Base-by-base conservation (phyloP, 1,139 yeast species). In the Taphrina wiesneri region DNA sequence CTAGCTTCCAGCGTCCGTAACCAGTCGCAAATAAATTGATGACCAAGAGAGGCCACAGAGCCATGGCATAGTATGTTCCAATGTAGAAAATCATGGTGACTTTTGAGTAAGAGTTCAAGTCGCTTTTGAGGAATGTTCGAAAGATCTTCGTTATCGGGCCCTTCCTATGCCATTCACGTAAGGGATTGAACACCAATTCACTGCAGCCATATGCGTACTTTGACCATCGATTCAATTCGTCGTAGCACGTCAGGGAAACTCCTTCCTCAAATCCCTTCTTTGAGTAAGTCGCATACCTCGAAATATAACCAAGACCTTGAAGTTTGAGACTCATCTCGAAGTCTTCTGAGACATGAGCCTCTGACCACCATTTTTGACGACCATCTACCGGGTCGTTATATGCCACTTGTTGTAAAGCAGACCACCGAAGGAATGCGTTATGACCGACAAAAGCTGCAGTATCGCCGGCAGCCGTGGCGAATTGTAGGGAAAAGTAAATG, bases 381-480 rank as follows among this genome's bases (percentile, higher is more conserved):
- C 68, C 64, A 63, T 63, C 69, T 23, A 60, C 56, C 9, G 51
- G 67, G 30, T 68, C 69, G 26, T 32, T 36, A 34, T 67, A 67
- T 32, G 68, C 68, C 26, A 66, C 63, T 39, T 68, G 67, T 47
- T 68, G 70, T 21, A 68, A 32, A 9, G 70, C 70, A 2, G 67
- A 51, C 70, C 70, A 68, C 9, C 70, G 53, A 43, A 68, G 39
- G 60, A 68, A 67, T 19, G 70, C 69, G 49, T 68, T 68, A 46
- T 68, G 70, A 6, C 70, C 70, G 21, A 67, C 70, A 30, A 68
- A 68, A 2, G 70, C 70, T 21, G 69, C 70, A 4, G 65, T 65
- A 56, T 68, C 70, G 34, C 70, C 70, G 21, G 68, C 67, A 11
- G 70, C 67, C 6, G 70, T 68, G 13, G 70, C 70, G 32, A 63